A percentile compares a stretch with the other conserved stretches of the same genome.
phyloP scores from a whole-genome alignment of 441 rosid genomes.

The Geranium incanum region DNA sequence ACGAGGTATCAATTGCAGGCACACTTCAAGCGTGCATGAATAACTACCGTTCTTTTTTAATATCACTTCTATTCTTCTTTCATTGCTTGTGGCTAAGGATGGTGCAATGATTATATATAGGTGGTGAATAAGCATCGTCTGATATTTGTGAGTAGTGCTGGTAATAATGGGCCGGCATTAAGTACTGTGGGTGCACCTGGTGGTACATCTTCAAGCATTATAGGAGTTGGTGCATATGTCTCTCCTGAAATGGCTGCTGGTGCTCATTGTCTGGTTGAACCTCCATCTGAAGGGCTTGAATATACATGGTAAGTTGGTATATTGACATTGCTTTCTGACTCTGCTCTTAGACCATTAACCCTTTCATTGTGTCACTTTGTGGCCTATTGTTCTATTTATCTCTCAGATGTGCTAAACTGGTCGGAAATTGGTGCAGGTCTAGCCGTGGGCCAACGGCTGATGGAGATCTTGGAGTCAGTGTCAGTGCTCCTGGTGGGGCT shows the following conservation, averaged over 20 bases:
- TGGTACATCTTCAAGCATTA: conserved; percentile 89
- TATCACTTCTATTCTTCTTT: conserved; percentile 11
- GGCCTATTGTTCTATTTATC: conserved; percentile 13
- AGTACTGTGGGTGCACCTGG: conserved; percentile 98
- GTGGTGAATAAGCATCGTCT: conserved; percentile 82
- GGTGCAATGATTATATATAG: conserved; percentile 32
- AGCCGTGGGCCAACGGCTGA: conserved; percentile 97
- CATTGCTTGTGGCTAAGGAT: conserved; percentile 16
- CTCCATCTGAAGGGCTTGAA: conserved; percentile 90
- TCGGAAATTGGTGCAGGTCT: conserved; percentile 59
- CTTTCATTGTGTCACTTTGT: background rate
- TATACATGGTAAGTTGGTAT: conserved; percentile 66
- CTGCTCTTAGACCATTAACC: conserved; percentile 7
- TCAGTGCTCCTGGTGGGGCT: conserved; percentile 99
- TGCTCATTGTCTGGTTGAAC: conserved; percentile 83
- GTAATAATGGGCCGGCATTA: conserved; percentile 97
- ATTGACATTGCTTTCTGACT: conserved; percentile 19
- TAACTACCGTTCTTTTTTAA: conserved; percentile 6
- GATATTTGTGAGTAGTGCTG: conserved; percentile 96
- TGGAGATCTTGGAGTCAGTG: conserved; percentile 93
- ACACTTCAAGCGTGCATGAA: conserved; percentile 10
- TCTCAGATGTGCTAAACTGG: conserved; percentile 18
- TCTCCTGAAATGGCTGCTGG: conserved; percentile 99
- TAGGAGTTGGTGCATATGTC: conserved; percentile 95
- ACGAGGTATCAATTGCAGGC: conserved; percentile 55